phyloP scores from a whole-genome alignment of 306 rosid species.

The Castanea mollissima region DNA sequence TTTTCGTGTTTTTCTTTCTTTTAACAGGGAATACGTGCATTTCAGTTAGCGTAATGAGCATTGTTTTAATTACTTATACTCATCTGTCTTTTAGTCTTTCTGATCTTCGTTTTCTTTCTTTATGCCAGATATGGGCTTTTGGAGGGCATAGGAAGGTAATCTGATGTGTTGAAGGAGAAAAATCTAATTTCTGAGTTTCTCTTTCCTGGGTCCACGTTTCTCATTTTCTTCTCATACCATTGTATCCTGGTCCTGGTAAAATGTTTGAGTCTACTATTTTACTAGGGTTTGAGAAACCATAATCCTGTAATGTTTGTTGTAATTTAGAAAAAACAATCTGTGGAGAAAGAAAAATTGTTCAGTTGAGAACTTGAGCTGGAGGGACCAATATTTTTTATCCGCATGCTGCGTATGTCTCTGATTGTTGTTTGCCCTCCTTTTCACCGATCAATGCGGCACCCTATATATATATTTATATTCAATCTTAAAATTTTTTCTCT shows the following conservation, averaged over 20 bases:
- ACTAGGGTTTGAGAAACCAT: slow-evolving; percentile 21
- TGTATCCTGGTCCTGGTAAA: slow-evolving; percentile 4
- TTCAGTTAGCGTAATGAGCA: not conserved
- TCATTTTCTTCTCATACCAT: slow-evolving; percentile 2
- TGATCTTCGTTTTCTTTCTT: not conserved
- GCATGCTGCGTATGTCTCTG: not conserved
- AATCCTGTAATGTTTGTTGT: slow-evolving; percentile 29
- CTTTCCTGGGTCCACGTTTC: slow-evolving; percentile 3
- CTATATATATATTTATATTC: not conserved
- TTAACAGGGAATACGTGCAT: not conserved
- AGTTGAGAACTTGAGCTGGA: slow-evolving; percentile 16
- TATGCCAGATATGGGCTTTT: slow-evolving; percentile 59
- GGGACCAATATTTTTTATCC: not conserved
- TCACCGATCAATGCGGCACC: not conserved
- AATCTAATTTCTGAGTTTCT: not conserved
- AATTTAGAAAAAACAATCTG: slow-evolving; percentile 13
- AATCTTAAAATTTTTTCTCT: not conserved
- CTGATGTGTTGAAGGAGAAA: slow-evolving; percentile 17
- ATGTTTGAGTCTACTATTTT: not conserved
- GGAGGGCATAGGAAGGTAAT: slow-evolving; percentile 55
- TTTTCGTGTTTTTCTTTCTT: not conserved
- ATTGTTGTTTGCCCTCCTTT: not conserved
- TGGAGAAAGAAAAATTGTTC: slow-evolving; percentile 7
- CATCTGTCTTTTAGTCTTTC: not conserved
- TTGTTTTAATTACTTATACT: not conserved